Conservation (phyloP, 495 filamentous ascomycete species). For the Talaromyces wortmannii region DNA sequence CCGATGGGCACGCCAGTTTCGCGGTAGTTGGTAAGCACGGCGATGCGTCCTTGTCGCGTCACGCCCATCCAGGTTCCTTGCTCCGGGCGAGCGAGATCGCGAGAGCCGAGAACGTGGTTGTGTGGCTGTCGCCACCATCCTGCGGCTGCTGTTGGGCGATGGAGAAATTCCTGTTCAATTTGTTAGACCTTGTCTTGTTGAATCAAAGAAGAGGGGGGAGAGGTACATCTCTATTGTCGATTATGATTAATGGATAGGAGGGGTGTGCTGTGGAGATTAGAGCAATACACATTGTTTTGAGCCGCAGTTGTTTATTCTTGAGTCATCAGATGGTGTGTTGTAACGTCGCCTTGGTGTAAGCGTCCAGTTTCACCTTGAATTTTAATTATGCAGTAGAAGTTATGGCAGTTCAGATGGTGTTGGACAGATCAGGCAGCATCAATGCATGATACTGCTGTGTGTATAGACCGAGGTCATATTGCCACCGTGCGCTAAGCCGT, state of each 20-base stretch:
- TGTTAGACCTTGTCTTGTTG: background rate
- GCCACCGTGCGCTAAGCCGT: too few species aligned
- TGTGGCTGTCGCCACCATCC: constrained; percentile 73
- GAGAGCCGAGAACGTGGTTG: constrained; percentile 56
- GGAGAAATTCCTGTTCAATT: constrained; percentile 66
- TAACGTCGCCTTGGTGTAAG: background rate
- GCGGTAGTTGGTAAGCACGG: constrained; percentile 90
- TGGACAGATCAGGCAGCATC: too few species aligned
- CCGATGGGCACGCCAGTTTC: constrained; percentile 52
- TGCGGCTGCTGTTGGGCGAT: constrained; percentile 75
- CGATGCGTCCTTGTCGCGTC: constrained; percentile 75
- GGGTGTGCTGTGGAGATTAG: constrained; percentile 87
- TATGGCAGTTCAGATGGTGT: too few species aligned
- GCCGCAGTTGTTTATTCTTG: background rate
- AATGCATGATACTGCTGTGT: too few species aligned
- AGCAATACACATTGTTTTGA: constrained; percentile 77
- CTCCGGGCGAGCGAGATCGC: constrained; percentile 57
- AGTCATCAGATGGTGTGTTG: background rate
- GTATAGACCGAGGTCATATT: too few species aligned
- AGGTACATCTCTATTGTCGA: constrained; percentile 86
- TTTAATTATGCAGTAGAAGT: too few species aligned
- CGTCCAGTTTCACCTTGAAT: too few species aligned
- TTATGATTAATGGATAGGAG: constrained; percentile 76
- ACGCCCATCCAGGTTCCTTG: constrained; percentile 93
- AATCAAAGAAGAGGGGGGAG: background rate